phyloP scores from a whole-genome alignment of 768 basidiomycete species.

The Mycena pura region DNA sequence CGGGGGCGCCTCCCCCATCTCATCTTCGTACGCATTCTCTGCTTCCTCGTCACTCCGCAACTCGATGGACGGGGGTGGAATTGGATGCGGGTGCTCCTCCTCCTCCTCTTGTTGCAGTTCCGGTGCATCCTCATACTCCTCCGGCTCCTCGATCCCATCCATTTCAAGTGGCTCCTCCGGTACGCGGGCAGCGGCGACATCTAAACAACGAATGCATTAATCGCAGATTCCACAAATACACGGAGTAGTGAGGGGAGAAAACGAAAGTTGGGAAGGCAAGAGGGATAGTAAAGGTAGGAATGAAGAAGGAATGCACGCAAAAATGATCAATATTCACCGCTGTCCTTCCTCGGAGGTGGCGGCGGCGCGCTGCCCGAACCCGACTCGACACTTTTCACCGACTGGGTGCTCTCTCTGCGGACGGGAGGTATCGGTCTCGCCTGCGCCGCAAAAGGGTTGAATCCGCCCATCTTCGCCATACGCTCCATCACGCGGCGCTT shows the following conservation, averaged over 20 bases:
- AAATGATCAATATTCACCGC: conserved; percentile 49
- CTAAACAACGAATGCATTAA: conserved; percentile 20
- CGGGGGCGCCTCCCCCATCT: conserved; percentile 22
- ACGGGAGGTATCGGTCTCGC: conserved; percentile 27
- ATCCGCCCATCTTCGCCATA: conserved; percentile 58
- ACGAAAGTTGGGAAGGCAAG: neutral
- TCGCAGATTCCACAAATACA: conserved; percentile 15
- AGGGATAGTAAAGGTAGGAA: neutral
- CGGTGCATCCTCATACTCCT: neutral
- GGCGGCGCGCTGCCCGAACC: neutral
- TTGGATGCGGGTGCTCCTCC: neutral
- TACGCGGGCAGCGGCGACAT: neutral
- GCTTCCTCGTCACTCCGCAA: conserved; percentile 12
- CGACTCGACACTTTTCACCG: conserved; percentile 20
- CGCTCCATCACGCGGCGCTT: conserved; percentile 65
- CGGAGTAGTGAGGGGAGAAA: neutral
- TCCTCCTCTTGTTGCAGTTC: neutral
- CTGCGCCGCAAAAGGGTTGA: conserved; percentile 58
- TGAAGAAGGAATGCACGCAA: neutral
- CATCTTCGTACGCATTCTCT: conserved; percentile 23
- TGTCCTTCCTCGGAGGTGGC: neutral
- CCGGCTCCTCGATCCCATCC: conserved; percentile 6
- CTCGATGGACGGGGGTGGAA: conserved; percentile 1
- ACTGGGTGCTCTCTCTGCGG: conserved; percentile 14
- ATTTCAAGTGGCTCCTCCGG: neutral